Percentiles rank a stretch among this genome's conserved stretches.
Evolutionary conservation across 2,329 filamentous ascomycete genomes (phyloP).

Genomic region (Cordyceps cateniannulata): DNA sequence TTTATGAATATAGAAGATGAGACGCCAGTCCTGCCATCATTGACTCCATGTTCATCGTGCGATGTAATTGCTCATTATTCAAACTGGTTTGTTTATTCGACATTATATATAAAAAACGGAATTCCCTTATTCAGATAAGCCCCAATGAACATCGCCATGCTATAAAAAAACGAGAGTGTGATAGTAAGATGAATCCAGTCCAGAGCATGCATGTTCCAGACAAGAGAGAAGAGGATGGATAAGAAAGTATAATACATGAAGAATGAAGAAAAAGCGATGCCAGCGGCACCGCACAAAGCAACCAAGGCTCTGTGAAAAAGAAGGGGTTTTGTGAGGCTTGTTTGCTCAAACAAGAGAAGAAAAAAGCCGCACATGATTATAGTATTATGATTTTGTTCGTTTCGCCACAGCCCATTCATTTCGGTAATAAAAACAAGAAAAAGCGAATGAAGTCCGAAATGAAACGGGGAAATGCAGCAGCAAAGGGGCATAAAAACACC

Average conservation of each 20-base stretch:
- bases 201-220: neutral
- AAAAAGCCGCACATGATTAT: constrained; percentile 10
- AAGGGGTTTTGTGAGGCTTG: neutral
- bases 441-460: constrained; percentile 14
- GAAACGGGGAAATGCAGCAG: constrained; percentile 13
- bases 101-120: neutral
- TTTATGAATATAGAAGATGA: too few species aligned
- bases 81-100: neutral
- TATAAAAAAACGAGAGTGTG: constrained; percentile 11
- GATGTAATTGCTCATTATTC: neutral
- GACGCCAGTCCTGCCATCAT: too few species aligned
- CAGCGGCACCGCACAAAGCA: neutral
- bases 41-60: too few species aligned
- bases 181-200: neutral
- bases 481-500: constrained; percentile 8
- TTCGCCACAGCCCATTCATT: neutral
- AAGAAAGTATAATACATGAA: constrained; percentile 11
- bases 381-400: constrained; percentile 5
- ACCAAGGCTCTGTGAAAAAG: neutral
- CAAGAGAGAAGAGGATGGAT: neutral
- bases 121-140: constrained; percentile 8
- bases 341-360: neutral
- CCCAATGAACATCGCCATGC: constrained; percentile 9
- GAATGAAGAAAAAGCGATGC: neutral
- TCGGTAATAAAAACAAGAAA: neutral